Base-by-base conservation (phyloP, 2,329 filamentous ascomycete species). In the Colletotrichum echinochloae region DNA sequence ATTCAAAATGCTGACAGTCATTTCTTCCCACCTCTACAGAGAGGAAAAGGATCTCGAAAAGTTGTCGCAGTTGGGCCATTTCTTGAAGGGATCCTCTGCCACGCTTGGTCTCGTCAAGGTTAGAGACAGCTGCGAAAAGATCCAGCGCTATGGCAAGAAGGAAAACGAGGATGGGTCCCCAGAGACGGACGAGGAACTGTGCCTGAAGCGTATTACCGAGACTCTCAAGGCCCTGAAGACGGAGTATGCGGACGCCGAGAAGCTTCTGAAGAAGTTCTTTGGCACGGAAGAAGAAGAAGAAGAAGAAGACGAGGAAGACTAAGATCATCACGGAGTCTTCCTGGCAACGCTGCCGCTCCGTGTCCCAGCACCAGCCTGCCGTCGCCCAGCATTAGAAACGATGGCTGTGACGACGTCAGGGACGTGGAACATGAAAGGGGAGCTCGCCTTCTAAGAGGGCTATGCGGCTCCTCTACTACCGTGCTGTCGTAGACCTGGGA, bases 71-170 rank as follows among this genome's bases (percentile, higher is more conserved):
- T 90, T 97, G 39, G 96, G 96, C 51, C 96, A 99, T 83, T 99
- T 97, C 84, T 87, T 99, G 75, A 99, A 99, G 83, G 96, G 96
- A 71, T 98, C 95, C 8, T 98, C 95, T 11, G 95, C 96, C 48
- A 98, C 96, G 5, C 88, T 99, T 64, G 96, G 96, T 55, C 88
- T 98, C 65, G 91, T 89, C 77, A 97, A 97, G 81, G 92, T 99
- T 76, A 93, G 94, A 80, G 94, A 98, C 78, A 92, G 90, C 73
- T 99, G 96, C 83, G 95, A 98, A 83, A 94, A 97, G 86, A 98
- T 99, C 77, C 95, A 99, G 82, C 92, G 97, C 78, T 97, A 91
- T 79, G 95, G 95, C 74, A 92, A 92, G 77, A 86, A 88, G 76
- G 94, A 95, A 82, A 94, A 95, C 75, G 89, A 93, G 71, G 91